phyloP scores from a whole-genome alignment of 139 green algal species.

The Picochlorum sp. region DNA sequence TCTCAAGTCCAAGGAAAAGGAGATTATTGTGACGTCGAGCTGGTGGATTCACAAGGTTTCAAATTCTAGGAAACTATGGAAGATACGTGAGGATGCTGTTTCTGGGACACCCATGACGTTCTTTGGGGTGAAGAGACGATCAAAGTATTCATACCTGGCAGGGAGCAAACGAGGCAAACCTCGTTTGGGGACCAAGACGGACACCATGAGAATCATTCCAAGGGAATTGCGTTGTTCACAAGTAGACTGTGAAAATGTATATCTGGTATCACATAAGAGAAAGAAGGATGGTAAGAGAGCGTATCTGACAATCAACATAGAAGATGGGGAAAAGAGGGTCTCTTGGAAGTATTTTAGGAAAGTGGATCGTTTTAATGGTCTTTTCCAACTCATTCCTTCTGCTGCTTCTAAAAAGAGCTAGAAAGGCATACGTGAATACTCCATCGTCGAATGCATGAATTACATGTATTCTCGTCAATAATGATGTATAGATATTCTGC shows the following conservation, averaged over 20 bases:
- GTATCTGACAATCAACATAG: not conserved
- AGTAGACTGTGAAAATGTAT: slow-evolving; percentile 1
- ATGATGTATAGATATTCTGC: too few species aligned
- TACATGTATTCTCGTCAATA: too few species aligned
- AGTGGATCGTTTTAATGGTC: not conserved
- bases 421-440: not conserved
- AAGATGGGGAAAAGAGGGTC: not conserved
- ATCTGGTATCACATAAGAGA: slow-evolving; percentile 3
- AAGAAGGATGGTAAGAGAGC: not conserved
- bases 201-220: not conserved
- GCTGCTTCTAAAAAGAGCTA: not conserved
- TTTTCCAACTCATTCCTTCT: not conserved
- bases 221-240: not conserved
- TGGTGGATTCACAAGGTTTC: slow-evolving; percentile 2
- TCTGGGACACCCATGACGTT: slow-evolving; percentile 1
- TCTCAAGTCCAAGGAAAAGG: not conserved
- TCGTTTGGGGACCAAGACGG: slow-evolving; percentile 1
- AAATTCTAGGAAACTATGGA: slow-evolving; percentile 1
- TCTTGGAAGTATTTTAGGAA: not conserved
- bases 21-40: not conserved
- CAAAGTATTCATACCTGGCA: slow-evolving; percentile 2
- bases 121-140: not conserved
- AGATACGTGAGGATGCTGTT: slow-evolving; percentile 1
- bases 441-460: too few species aligned
- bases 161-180: not conserved